Percentiles rank a stretch among this genome's conserved stretches.
These are phyloP conservation scores for Vitis hybrid DNA, from an alignment of 177 flowering plant species.

Conservation along the genomic window DNA sequence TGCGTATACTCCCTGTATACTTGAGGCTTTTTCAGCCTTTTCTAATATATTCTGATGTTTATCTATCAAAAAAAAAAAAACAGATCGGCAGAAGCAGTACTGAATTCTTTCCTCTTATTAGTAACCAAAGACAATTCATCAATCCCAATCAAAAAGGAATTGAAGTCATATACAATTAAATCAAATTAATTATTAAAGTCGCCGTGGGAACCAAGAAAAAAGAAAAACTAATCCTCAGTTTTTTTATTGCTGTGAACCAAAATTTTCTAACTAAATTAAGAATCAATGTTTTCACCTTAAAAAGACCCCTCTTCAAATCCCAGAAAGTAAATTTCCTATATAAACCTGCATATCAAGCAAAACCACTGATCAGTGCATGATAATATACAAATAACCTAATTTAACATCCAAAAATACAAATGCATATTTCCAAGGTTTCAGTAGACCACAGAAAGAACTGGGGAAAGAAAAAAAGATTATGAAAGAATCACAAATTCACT, in stretches of 20 bases:
- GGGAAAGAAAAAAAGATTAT: not conserved
- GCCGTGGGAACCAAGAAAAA: not conserved
- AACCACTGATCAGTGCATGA: not conserved
- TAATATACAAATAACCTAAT: not conserved
- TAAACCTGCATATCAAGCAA: slow-evolving; percentile 23
- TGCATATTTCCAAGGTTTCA: no score
- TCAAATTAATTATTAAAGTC: slow-evolving; percentile 9
- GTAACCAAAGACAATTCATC: not conserved
- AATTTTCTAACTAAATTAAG: slow-evolving; percentile 12
- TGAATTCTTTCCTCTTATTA: no score
- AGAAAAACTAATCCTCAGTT: not conserved
- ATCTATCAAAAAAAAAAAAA: no score
- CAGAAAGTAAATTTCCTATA: slow-evolving; percentile 1
- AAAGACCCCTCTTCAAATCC: slow-evolving; percentile 1
- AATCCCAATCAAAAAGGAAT: slow-evolving; percentile 1
- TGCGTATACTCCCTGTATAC: no score
- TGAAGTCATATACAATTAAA: slow-evolving; percentile 18
- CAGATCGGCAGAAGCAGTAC: no score
- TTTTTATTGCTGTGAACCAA: slow-evolving; percentile 8
- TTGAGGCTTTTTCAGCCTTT: no score
- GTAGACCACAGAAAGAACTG: not conserved
- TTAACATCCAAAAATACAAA: not conserved
- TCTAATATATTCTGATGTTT: no score
- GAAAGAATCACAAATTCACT: no score
- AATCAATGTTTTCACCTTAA: slow-evolving; percentile 21